Evolutionary conservation across 768 basidiomycete genomes (phyloP).

Genomic region (Boletus insuetus): DNA sequence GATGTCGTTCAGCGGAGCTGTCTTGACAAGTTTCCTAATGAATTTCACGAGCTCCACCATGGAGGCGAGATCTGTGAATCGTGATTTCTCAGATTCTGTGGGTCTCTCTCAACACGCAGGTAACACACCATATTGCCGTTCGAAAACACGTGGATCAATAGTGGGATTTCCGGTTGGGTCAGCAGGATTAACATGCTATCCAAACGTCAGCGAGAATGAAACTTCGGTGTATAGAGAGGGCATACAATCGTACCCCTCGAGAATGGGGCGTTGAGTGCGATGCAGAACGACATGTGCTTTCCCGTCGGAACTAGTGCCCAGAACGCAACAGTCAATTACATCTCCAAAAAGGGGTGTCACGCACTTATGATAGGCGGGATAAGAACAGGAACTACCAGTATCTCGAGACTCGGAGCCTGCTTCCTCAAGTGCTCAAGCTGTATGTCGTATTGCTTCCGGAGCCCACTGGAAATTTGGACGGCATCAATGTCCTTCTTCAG

Average conservation of each 20-base stretch:
- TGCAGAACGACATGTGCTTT: background rate
- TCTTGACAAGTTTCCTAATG: background rate
- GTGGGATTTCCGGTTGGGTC: background rate
- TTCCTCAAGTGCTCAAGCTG: conserved; percentile 1
- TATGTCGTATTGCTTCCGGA: conserved; percentile 2
- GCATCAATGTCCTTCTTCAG: background rate
- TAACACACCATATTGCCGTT: background rate
- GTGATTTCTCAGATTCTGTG: background rate
- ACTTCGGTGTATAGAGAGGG: background rate
- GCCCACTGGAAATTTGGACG: background rate
- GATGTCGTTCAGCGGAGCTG: background rate
- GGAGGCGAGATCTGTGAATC: background rate
- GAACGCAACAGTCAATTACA: background rate
- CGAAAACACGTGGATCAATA: conserved; percentile 1
- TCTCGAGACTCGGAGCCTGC: background rate
- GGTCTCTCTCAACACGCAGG: background rate
- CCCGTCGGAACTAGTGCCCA: background rate
- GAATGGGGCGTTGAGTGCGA: conserved; percentile 1
- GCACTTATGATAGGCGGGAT: background rate
- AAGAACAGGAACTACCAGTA: background rate
- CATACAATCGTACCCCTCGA: conserved; percentile 1
- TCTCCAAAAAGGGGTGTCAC: background rate
- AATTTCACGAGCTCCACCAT: background rate
- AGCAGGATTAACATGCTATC: background rate
- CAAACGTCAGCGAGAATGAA: background rate